Evolutionary conservation across 257 asterid species (phyloP), one percentile per base, ranked within the genome.

Genomic region (Rehmannia glutinosa): DNA sequence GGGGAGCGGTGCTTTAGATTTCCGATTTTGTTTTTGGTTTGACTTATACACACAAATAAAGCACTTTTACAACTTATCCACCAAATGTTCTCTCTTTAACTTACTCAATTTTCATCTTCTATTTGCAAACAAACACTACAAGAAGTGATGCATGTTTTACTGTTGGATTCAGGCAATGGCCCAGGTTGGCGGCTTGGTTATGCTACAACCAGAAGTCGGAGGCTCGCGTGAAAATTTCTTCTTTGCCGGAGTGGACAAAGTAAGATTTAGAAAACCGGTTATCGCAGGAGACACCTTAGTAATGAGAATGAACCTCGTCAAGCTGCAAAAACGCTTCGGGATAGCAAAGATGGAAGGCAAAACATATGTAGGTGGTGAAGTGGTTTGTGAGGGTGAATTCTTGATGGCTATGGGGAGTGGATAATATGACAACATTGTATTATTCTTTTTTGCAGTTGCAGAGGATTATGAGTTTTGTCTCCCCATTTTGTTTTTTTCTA

Each of bases 301-400:
- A 11, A 92, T 89, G 97, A 86, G 94, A 70, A 87, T 87, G 96
- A 91, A 85, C 53, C 92, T 89, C 35, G 71, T 69, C 75, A 85
- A 86, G 87, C 76, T 90, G 25, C 97, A 93, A 77, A 93, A 78
- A 64, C 94, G 95, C 51, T 90, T 88, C 69, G 97, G 97, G 45
- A 84, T 88, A 25, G 96, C 96, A 5, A 93, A 93, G 85, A 84
- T 90, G 95, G 97, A 86, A 62, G 97, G 96, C 32, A 90, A 90
- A 69, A 96, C 99, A 2, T 90, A 90, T 5, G 97, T 93, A n/a
- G 95, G 96, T 1, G 85, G 86, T 23, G 96, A 86, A 17, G 78
- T 90, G 17, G 99, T 86, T 12, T 93, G 98, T 10, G 97, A 90
- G 85, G 98, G 95, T 32, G 95, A 92, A 70, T 87, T 92, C 81